A percentile compares a stretch with the other conserved stretches of the same genome.
Evolutionary conservation across 2,329 filamentous ascomycete genomes (phyloP).

Genomic region (Apiospora arundinis): DNA sequence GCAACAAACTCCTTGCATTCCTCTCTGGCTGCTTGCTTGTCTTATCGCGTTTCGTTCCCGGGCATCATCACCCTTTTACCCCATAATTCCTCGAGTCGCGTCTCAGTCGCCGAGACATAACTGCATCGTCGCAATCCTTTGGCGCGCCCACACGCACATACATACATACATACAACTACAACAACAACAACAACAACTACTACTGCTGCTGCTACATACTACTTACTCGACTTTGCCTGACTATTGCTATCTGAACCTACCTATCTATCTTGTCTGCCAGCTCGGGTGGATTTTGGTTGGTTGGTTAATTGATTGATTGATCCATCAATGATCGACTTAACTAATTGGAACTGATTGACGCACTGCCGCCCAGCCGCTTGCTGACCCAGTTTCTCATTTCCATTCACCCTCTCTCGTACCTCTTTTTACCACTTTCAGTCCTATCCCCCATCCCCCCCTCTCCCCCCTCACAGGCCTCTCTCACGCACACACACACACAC

Average conservation of each 20-base stretch:
- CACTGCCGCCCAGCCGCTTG: constrained; percentile 18
- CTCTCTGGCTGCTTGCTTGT: constrained; percentile 18
- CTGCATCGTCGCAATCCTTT: constrained; percentile 21
- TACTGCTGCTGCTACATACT: background rate
- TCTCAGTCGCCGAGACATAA: constrained; percentile 21
- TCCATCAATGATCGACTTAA: constrained; percentile 15
- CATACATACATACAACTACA: no score
- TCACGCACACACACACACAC: constrained; percentile 1
- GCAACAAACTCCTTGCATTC: constrained; percentile 19
- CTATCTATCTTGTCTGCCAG: background rate
- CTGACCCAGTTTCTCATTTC: constrained; percentile 19
- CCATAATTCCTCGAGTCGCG: constrained; percentile 21
- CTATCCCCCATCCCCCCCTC: background rate
- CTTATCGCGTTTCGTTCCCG: constrained; percentile 14
- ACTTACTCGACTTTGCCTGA: background rate
- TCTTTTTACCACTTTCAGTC: constrained; percentile 14
- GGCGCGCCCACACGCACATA: constrained; percentile 4
- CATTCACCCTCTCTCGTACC: constrained; percentile 10
- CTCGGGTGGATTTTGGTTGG: constrained; percentile 9
- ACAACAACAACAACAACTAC: background rate
- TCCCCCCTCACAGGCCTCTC: background rate
- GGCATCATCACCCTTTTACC: constrained; percentile 16
- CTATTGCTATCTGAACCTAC: constrained; percentile 11
- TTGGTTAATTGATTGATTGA: constrained; percentile 12
- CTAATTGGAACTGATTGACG: constrained; percentile 17